Evolutionary conservation across 2,329 filamentous ascomycete species (phyloP).

Genomic region (Bipolaris sorokiniana): DNA sequence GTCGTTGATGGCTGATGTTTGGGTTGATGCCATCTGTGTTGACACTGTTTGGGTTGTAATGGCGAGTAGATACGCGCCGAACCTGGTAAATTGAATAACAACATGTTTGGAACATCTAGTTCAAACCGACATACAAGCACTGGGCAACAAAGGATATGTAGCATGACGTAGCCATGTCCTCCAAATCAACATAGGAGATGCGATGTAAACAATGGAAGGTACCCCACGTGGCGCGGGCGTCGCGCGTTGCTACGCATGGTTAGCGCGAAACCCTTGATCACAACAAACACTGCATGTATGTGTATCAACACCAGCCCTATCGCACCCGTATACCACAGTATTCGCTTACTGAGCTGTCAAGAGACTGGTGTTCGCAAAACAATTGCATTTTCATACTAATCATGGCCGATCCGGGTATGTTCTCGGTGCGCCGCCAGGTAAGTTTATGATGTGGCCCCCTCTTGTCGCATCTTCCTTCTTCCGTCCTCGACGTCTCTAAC

Average conservation of each 20-base stretch:
- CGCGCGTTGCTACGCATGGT: conserved; percentile 33
- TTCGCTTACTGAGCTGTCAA: conserved; percentile 1
- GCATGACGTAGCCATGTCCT: neutral
- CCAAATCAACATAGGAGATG: neutral
- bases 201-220: conserved; percentile 15
- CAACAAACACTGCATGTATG: conserved; percentile 39
- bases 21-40: too few species aligned
- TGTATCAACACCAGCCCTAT: conserved; percentile 27
- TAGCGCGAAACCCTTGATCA: conserved; percentile 27
- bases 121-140: too few species aligned
- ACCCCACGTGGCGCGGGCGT: conserved; percentile 16
- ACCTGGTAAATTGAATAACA: neutral
- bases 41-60: neutral
- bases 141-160: neutral
- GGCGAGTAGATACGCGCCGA: neutral
- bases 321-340: conserved; percentile 6
- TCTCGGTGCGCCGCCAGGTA: conserved; percentile 93
- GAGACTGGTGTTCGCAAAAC: conserved; percentile 1
- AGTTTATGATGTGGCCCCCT: conserved; percentile 40
- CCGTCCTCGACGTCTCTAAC: conserved; percentile 18
- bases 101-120: neutral
- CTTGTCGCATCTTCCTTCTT: conserved; percentile 16
- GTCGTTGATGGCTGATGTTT: neutral
- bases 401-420: conserved; percentile 66
- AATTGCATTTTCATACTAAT: conserved; percentile 14